Evolutionary conservation across 2,329 filamentous ascomycete genomes (phyloP).

Genomic region (Colletotrichum sansevieriae): DNA sequence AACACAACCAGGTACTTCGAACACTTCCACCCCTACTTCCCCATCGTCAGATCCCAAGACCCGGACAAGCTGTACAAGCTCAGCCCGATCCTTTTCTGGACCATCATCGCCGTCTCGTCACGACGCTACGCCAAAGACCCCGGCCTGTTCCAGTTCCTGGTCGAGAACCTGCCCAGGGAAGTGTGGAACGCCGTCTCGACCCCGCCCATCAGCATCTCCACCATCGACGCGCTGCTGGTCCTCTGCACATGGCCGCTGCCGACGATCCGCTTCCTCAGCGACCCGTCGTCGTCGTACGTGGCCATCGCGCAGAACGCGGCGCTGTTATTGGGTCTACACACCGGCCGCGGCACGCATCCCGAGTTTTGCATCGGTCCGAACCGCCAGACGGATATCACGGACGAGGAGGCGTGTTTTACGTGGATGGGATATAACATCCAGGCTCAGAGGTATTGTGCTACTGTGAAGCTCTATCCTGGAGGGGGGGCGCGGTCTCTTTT

Average conservation of each 20-base stretch:
- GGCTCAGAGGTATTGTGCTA: constrained; percentile 57
- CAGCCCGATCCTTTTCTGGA: constrained; percentile 66
- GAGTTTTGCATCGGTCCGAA: constrained; percentile 60
- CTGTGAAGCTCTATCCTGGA: too few relatives aligned
- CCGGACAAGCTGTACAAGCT: constrained; percentile 65
- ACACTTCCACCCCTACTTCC: constrained; percentile 65
- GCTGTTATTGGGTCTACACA: constrained; percentile 64
- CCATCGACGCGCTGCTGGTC: constrained; percentile 65
- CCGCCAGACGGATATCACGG: constrained; percentile 58
- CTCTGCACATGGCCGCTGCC: constrained; percentile 66
- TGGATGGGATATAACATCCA: constrained; percentile 68
- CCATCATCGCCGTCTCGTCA: constrained; percentile 63
- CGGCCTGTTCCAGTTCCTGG: constrained; percentile 58
- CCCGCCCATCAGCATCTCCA: constrained; percentile 59
- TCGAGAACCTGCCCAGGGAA: constrained; percentile 61
- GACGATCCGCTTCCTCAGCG: constrained; percentile 63
- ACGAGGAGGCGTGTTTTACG: constrained; percentile 66
- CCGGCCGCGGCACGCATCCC: constrained; percentile 63
- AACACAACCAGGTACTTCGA: constrained; percentile 60
- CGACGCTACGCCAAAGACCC: constrained; percentile 62
- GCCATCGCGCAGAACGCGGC: constrained; percentile 62
- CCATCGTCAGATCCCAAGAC: constrained; percentile 62
- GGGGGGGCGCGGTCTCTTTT: too few relatives aligned
- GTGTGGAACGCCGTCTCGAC: constrained; percentile 59
- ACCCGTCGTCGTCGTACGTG: constrained; percentile 63